Percentiles rank a stretch among this genome's conserved stretches.
These are phyloP conservation scores for Globisporangium solare DNA, from an alignment of 352 stramenopile species.

Conservation along the genomic window DNA sequence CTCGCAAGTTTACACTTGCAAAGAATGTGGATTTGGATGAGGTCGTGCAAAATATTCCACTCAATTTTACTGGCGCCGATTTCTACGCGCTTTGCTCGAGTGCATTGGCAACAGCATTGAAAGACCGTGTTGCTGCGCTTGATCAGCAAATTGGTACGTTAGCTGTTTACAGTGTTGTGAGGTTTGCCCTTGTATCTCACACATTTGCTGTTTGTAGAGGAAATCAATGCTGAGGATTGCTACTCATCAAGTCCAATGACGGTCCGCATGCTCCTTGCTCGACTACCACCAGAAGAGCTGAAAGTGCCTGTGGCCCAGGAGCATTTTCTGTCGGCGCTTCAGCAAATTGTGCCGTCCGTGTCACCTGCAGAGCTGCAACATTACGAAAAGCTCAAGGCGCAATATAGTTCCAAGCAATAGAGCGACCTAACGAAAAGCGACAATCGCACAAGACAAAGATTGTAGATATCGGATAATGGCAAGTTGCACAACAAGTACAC, in stretches of 20 bases:
- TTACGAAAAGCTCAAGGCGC: slow-evolving; percentile 82
- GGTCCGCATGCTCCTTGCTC: slow-evolving; percentile 60
- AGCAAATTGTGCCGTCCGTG: slow-evolving; percentile 76
- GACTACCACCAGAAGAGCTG: slow-evolving; percentile 53
- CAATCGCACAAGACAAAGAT: too few species aligned
- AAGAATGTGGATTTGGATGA: slow-evolving; percentile 53
- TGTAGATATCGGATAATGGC: not conserved
- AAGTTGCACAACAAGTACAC: not conserved
- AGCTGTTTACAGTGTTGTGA: slow-evolving; percentile 1
- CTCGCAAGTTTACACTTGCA: slow-evolving; percentile 70
- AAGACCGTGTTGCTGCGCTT: slow-evolving; percentile 64
- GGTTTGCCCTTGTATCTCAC: not conserved
- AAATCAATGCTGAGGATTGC: slow-evolving; percentile 71
- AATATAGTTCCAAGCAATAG: slow-evolving; percentile 76
- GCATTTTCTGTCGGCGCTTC: slow-evolving; percentile 58
- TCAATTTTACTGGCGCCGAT: slow-evolving; percentile 80
- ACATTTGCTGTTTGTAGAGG: slow-evolving; percentile 25
- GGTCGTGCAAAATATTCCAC: slow-evolving; percentile 53
- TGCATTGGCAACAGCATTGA: slow-evolving; percentile 66
- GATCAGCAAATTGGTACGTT: slow-evolving; percentile 58
- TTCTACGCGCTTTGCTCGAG: slow-evolving; percentile 83
- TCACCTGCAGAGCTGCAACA: slow-evolving; percentile 80
- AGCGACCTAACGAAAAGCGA: not conserved
- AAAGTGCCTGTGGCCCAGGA: slow-evolving; percentile 43
- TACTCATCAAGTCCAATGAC: slow-evolving; percentile 77